Evolutionary conservation across 2,329 filamentous ascomycete species (phyloP).

Genomic region (Neofusicoccum laricinum): DNA sequence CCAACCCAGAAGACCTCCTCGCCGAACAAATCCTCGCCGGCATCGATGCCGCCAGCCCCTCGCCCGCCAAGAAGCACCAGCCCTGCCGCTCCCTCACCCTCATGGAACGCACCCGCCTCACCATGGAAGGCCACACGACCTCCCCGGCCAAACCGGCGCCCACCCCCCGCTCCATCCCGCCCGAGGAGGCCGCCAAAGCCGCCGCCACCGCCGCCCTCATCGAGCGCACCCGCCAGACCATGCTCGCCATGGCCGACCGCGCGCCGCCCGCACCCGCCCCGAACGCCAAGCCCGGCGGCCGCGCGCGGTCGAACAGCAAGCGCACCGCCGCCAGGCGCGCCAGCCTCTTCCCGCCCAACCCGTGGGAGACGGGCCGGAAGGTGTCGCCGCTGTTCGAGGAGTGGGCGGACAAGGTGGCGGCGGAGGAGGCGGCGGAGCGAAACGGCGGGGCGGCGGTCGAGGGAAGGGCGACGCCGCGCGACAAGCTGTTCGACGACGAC

Average conservation of each 20-base stretch:
- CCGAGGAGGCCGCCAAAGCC: constrained; percentile 27
- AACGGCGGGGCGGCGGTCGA: neutral
- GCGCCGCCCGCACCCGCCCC: constrained; percentile 18
- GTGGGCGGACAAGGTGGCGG: neutral
- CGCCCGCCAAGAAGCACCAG: constrained; percentile 36
- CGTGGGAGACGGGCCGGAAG: constrained; percentile 52
- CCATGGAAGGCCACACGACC: constrained; percentile 37
- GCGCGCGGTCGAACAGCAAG: neutral
- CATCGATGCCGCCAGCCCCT: constrained; percentile 38
- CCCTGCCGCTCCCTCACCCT: constrained; percentile 38
- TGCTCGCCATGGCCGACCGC: constrained; percentile 58
- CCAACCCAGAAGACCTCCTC: constrained; percentile 18
- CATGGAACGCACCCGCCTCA: constrained; percentile 46
- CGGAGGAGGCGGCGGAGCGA: neutral
- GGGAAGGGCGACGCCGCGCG: constrained; percentile 8
- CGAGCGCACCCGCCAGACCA: constrained; percentile 78
- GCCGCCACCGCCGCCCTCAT: constrained; percentile 47
- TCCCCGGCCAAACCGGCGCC: constrained; percentile 18
- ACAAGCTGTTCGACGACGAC: constrained; percentile 20
- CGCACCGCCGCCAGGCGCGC: neutral
- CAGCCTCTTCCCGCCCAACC: constrained; percentile 50
- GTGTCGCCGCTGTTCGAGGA: constrained; percentile 24
- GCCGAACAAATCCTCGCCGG: constrained; percentile 41
- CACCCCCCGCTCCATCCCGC: constrained; percentile 18
- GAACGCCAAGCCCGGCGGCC: constrained; percentile 15